A percentile compares a stretch with the other conserved stretches of the same genome.
Evolutionary conservation across 139 green algal genomes (phyloP).

Genomic region (Chlorella sp.): DNA sequence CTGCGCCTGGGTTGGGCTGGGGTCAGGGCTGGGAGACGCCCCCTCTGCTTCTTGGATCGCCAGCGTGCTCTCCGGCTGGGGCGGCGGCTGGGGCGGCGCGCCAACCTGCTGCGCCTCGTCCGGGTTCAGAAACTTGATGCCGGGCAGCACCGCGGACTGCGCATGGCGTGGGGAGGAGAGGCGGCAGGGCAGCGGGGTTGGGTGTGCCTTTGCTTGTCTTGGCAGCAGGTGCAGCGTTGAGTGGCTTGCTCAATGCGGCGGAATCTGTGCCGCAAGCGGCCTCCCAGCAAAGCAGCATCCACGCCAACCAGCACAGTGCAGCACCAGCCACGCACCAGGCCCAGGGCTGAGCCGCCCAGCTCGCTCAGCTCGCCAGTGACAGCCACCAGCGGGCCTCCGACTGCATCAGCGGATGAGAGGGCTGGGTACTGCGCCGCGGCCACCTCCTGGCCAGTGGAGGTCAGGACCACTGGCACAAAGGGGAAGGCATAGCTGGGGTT

Average conservation of each 20-base stretch:
- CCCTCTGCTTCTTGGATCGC: background rate
- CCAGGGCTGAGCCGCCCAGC: no score
- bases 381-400: background rate
- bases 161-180: background rate
- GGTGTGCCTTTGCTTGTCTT: background rate
- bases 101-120: background rate
- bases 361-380: background rate
- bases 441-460: constrained; percentile 20
- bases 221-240: no score
- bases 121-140: constrained; percentile 29
- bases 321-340: background rate
- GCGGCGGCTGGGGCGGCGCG: background rate
- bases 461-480: background rate
- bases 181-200: background rate
- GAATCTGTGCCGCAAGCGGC: no score
- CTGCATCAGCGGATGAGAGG: background rate
- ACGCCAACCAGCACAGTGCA: background rate
- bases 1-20: background rate
- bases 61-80: background rate
- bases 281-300: background rate
- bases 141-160: constrained; percentile 13
- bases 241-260: background rate
- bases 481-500: constrained; percentile 19
- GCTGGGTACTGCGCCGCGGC: background rate
- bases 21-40: background rate